phyloP scores from a whole-genome alignment of 2,329 filamentous ascomycete species.

The Fusarium nygamai region DNA sequence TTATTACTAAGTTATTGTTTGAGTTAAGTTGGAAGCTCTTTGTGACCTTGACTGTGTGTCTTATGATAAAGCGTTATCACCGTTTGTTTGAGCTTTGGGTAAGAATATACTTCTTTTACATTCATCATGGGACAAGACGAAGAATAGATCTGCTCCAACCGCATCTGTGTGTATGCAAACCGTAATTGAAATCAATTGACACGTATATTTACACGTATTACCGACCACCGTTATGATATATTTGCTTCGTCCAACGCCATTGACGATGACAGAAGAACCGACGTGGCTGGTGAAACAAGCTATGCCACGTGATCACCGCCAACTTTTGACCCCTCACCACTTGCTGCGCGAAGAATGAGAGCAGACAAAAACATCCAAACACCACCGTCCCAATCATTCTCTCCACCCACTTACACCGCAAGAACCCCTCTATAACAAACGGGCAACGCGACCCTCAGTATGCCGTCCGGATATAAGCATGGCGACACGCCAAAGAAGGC shows the following conservation, averaged over 20 bases:
- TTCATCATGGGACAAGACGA: not conserved
- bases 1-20: too few species aligned
- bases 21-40: not conserved
- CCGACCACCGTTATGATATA: not conserved
- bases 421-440: slow-evolving; percentile 10
- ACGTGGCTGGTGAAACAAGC: slow-evolving; percentile 2
- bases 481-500: slow-evolving; percentile 52
- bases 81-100: not conserved
- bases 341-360: slow-evolving; percentile 8
- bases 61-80: fast-evolving
- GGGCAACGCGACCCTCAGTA: slow-evolving; percentile 24
- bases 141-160: too few species aligned
- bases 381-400: slow-evolving; percentile 42
- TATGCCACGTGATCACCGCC: slow-evolving; percentile 35
- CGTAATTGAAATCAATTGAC: not conserved
- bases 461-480: slow-evolving; percentile 50
- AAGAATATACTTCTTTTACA: fast-evolving
- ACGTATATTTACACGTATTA: not conserved
- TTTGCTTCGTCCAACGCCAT: not conserved
- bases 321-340: slow-evolving; percentile 36
- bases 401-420: slow-evolving; percentile 38
- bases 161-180: not conserved
- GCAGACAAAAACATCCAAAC: slow-evolving; percentile 50
- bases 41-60: not conserved
- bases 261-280: not conserved